Conservation (phyloP, 208 protist species). For the Crithidia brevicula region DNA sequence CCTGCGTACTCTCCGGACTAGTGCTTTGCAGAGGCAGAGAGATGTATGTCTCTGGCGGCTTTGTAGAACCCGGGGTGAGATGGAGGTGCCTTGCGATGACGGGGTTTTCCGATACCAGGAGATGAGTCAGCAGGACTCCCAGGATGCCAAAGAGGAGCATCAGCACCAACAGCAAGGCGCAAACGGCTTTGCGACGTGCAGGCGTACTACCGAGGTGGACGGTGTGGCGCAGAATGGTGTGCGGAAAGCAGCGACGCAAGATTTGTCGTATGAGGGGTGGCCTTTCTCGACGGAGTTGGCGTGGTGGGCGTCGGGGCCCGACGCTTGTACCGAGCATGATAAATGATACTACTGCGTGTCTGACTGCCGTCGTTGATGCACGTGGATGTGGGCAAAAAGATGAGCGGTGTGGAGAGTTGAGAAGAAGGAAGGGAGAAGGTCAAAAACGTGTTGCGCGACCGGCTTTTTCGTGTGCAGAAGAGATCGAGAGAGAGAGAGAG, state of each 20-base stretch:
- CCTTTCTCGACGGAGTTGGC: not conserved
- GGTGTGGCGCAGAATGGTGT: not conserved
- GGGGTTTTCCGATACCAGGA: not conserved
- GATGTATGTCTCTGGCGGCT: not conserved
- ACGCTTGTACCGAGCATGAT: too few relatives aligned
- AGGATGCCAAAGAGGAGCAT: not conserved
- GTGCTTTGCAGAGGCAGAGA: not conserved
- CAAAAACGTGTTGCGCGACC: too few relatives aligned
- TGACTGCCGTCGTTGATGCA: too few relatives aligned
- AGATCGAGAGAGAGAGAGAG: too few relatives aligned
- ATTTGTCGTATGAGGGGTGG: not conserved
- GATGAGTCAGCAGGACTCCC: not conserved
- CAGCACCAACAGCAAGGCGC: not conserved
- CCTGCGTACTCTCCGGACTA: not conserved
- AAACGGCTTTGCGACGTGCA: not conserved
- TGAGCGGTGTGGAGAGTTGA: too few relatives aligned
- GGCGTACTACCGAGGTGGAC: not conserved
- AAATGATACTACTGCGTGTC: too few relatives aligned
- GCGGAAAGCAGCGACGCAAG: constrained; percentile 9
- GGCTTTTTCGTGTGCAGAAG: too few relatives aligned
- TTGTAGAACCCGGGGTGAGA: not conserved
- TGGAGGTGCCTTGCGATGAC: not conserved
- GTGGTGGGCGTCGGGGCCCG: not conserved
- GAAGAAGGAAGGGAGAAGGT: too few relatives aligned
- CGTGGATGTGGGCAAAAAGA: too few relatives aligned